Base-by-base conservation (phyloP, 1,139 yeast species). In the Geotrichum carabidarum region DNA sequence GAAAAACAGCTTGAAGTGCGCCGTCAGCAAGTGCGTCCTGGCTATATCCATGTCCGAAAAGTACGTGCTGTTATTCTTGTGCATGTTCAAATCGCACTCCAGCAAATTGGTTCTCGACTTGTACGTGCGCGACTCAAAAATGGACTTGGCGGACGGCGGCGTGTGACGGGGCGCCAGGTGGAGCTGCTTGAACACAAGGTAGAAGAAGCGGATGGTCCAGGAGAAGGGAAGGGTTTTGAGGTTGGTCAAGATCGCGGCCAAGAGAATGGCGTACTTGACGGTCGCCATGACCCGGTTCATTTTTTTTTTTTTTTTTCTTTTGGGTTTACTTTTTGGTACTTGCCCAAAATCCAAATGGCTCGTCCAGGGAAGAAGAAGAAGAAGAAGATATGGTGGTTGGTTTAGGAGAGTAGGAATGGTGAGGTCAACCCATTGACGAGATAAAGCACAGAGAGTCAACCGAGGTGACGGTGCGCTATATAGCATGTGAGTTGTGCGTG, bases 1-100 rank as follows among this genome's bases (percentile, higher is more conserved):
- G 58, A 63, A 68, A 52, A 68, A 68, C 54, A 63, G 60, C 50
- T 63, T 61, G 62, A 90, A 80, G 11, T 82, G 71, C 47, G 73
- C 69, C 18, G 80, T 70, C 70, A 89, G 72, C 57, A 84, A 70
- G 59, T 83, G 81, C 14, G 88, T 76, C 65, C 97, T 79, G 1
- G 90, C 84, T 59, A 88, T 76, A 66, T 91, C 97, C 65, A 89
- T 73, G 63, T 91, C 98, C n/a, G 77, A 72, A 64, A 86, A 86
- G 69, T 90, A 91, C 1, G 96, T 86, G 17, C 91, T 81, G 68
- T 91, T 91, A 57, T 86, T 82, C 72, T 91, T 91, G 73, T 91
- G 98, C 54, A 89, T 65, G 65, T 88, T 88, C 75, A 86, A 78
- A 69, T 91, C 98, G 63, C 88, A 80, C 67, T 91, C 97, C 14